Evolutionary conservation across 768 basidiomycete genomes (phyloP), one percentile per base, ranked within the genome.

Genomic region (Coprinellus micaceus): DNA sequence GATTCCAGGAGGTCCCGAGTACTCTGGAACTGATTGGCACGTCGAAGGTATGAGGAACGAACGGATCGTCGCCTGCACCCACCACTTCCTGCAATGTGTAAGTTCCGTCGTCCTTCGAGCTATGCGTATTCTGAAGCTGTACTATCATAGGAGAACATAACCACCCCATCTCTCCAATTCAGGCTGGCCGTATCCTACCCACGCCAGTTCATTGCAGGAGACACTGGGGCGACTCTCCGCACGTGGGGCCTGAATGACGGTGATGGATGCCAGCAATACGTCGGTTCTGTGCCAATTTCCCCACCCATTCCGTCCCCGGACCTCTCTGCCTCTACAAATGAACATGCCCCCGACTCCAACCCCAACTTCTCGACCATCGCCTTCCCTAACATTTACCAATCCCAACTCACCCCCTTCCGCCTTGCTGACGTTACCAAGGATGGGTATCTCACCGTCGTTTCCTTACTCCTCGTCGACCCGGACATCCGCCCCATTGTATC

Each of bases 341-440:
- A n/a, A n/a, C n/a, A n/a, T n/a, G n/a, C n/a, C n/a, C n/a, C n/a
- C n/a, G n/a, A 33, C 33, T 33, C 13, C 33, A 6, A 33, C 33
- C 33, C 33, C 33, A 33, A 33, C 33, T 6, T 33, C 13, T 33
- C 33, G 6, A 33, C 33, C 30, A 61, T 83, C 37, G 74, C 74
- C 37, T 83, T 80, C 58, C 83, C 83, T 15, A 84, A 84, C 63
- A 76, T 82, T 40, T 83, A 82, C 65, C 83, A 84, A 61, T 71
- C 80, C 53, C 64, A 65, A 9, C 69, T 75, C 30, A 69, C 75
- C 0, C 60, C 73, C 1, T 75, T 81, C 52, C 51, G 64, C 9
- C 73, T 82, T 10, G 58, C 60, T 4, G 77, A 84, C 64, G 64
- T 70, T 0, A 61, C 68, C 5, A 71, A 69, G 53, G 69, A 71